Conservation (phyloP, 2,329 filamentous ascomycete species). For the Orbilia javanica region DNA sequence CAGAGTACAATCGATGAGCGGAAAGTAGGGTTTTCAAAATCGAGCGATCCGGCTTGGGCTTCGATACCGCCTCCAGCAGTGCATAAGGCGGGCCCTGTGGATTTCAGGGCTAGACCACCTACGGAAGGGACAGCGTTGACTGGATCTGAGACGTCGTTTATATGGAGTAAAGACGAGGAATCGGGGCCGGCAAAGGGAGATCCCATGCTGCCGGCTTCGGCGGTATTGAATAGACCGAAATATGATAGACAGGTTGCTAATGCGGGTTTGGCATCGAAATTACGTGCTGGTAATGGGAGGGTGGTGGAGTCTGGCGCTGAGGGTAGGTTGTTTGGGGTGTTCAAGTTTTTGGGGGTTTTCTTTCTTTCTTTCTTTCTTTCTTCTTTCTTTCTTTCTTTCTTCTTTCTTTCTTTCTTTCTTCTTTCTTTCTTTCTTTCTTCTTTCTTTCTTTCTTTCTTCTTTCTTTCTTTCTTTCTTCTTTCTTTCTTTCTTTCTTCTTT, state of each 20-base stretch:
- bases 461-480: too few relatives aligned
- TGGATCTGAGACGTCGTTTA: slow-evolving; percentile 1
- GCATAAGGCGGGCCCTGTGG: not conserved
- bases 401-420: too few relatives aligned
- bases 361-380: too few relatives aligned
- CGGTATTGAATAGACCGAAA: not conserved
- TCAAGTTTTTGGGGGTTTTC: too few relatives aligned
- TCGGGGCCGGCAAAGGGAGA: not conserved
- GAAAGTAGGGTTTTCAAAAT: not conserved
- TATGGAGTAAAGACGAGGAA: not conserved
- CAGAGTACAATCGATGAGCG: not conserved
- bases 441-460: too few relatives aligned
- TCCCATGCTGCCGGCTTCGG: not conserved
- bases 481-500: too few relatives aligned
- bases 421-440: too few relatives aligned
- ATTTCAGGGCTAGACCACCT: not conserved
- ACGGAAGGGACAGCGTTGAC: not conserved
- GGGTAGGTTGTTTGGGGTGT: too few relatives aligned
- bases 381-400: too few relatives aligned
- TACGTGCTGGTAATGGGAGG: too few relatives aligned
- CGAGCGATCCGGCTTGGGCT: not conserved
- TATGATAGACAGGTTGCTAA: not conserved
- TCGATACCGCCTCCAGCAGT: not conserved
- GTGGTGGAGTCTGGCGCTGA: too few relatives aligned
- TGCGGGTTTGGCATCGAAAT: not conserved